Evolutionary conservation across 2,329 filamentous ascomycete species (phyloP).

Genomic region (Hypoxylon sp.): DNA sequence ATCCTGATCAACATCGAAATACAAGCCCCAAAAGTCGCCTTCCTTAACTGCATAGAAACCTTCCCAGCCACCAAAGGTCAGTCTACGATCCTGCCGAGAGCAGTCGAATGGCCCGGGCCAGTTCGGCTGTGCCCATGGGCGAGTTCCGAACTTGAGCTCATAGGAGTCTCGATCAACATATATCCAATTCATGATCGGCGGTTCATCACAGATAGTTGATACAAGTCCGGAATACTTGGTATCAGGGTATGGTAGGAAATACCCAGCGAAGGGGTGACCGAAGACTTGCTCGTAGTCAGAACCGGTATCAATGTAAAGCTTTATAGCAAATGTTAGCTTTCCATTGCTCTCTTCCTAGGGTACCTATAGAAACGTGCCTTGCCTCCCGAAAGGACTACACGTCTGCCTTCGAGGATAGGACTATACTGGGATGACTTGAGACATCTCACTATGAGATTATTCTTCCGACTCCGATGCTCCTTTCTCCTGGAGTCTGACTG

Average conservation of each 20-base stretch:
- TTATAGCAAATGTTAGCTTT: no score
- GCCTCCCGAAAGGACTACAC: conserved; percentile 55
- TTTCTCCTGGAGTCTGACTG: conserved; percentile 56
- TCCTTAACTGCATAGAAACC: conserved; percentile 59
- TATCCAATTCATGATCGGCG: conserved; percentile 60
- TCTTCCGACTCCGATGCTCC: conserved; percentile 58
- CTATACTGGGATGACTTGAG: conserved; percentile 57
- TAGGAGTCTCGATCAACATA: conserved; percentile 55
- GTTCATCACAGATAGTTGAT: conserved; percentile 57
- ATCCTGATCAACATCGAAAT: conserved; percentile 58
- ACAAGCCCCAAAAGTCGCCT: conserved; percentile 56
- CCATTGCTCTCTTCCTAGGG: no score
- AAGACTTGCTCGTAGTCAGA: conserved; percentile 43
- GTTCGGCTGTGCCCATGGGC: conserved; percentile 52
- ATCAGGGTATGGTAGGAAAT: conserved; percentile 65
- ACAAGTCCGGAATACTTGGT: conserved; percentile 54
- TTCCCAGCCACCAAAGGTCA: conserved; percentile 59
- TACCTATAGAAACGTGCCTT: conserved; percentile 49
- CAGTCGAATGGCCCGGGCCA: conserved; percentile 59
- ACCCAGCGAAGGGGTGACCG: conserved; percentile 64
- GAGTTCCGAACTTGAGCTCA: conserved; percentile 56
- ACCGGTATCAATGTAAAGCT: conserved; percentile 59
- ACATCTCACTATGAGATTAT: conserved; percentile 57
- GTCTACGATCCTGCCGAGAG: conserved; percentile 58
- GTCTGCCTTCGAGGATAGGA: conserved; percentile 54